phyloP scores from a whole-genome alignment of 306 rosid species.

The Dalbergia oliveri region DNA sequence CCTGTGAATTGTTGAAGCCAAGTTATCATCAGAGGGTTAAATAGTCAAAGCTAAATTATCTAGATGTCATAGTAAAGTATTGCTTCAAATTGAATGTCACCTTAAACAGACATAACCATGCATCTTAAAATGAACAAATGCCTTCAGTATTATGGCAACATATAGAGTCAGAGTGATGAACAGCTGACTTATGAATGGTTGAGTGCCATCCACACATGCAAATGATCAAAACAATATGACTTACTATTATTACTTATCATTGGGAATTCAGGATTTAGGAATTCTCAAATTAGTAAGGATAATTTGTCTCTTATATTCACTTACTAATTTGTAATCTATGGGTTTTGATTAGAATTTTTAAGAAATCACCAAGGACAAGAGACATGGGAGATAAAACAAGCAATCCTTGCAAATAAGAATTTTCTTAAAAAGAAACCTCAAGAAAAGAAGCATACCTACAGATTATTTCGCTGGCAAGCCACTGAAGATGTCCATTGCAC shows the following conservation, averaged over 20 bases:
- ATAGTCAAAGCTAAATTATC: neutral
- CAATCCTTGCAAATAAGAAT: neutral
- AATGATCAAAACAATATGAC: neutral
- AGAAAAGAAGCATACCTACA: slow-evolving; percentile 49
- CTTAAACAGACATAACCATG: neutral
- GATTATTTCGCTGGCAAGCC: slow-evolving; percentile 30
- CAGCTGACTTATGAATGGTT: neutral
- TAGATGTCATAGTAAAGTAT: neutral
- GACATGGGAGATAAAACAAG: neutral
- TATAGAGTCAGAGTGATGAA: neutral
- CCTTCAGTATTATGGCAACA: neutral
- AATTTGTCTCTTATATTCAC: neutral
- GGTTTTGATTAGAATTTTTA: neutral
- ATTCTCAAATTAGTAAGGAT: slow-evolving; percentile 3
- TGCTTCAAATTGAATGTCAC: neutral
- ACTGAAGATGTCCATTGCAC: slow-evolving; percentile 18
- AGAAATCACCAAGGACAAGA: neutral
- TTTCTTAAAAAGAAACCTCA: neutral
- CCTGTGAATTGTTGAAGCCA: neutral
- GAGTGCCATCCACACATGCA: neutral
- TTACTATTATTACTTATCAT: neutral
- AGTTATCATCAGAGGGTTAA: neutral
- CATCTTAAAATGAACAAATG: neutral
- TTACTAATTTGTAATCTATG: neutral
- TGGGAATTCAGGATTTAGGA: neutral